Conservation (phyloP, 2,329 filamentous ascomycete genomes). For the Graphiopsis chlorocephala region DNA sequence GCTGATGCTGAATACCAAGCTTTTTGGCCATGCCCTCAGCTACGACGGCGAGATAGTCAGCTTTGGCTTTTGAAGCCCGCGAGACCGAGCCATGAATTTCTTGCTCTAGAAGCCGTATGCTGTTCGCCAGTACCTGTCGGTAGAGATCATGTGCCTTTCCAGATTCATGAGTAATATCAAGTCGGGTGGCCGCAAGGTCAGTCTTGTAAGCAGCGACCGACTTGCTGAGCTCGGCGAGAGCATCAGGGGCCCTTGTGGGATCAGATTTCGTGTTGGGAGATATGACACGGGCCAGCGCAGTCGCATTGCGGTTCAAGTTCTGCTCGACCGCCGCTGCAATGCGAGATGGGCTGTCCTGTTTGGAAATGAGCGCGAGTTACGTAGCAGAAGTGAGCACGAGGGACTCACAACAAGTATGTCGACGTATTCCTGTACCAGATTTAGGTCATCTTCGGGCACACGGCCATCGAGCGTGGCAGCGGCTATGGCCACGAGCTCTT, state of each 20-base stretch:
- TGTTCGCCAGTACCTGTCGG: constrained; percentile 36
- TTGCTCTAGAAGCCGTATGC: constrained; percentile 46
- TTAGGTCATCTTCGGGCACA: constrained; percentile 37
- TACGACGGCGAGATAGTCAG: constrained; percentile 43
- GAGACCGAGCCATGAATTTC: constrained; percentile 46
- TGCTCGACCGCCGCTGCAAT: constrained; percentile 27
- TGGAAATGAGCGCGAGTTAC: constrained; percentile 1
- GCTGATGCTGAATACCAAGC: constrained; percentile 30
- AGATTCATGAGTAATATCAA: constrained; percentile 35
- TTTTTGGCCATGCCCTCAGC: constrained; percentile 44
- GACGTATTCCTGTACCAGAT: constrained; percentile 40
- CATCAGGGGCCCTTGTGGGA: constrained; percentile 17
- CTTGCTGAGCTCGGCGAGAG: constrained; percentile 20
- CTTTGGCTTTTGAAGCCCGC: constrained; percentile 40
- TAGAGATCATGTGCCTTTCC: constrained; percentile 37
- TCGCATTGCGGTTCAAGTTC: constrained; percentile 21
- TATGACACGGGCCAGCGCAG: constrained; percentile 34
- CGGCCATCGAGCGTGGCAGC: constrained; percentile 40
- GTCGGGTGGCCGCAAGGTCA: constrained; percentile 30
- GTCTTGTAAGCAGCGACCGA: constrained; percentile 22
- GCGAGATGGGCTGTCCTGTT: constrained; percentile 35
- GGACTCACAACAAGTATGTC: constrained; percentile 37
- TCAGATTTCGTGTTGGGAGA: constrained; percentile 16
- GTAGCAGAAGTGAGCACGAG: neutral
- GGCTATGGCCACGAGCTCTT: constrained; percentile 42